Conservation (phyloP, 345 rosid species). For the Firmiana major region DNA sequence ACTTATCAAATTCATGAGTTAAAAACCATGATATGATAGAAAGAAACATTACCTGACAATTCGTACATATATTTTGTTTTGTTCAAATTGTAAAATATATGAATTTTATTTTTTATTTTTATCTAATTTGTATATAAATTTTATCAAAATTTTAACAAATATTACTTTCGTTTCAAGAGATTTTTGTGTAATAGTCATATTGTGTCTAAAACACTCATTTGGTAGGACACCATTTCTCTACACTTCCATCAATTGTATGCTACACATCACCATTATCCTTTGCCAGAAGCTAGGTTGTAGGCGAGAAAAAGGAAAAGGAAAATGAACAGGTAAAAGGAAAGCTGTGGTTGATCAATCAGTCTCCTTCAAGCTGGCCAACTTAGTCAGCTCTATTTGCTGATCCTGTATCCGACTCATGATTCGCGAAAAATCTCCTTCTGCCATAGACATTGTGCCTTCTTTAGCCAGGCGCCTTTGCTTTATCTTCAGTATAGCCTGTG, state of each 20-base stretch:
- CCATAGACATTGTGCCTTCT: conserved; percentile 42
- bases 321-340: too few relatives aligned
- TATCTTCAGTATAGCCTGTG: conserved; percentile 71
- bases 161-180: too few relatives aligned
- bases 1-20: too few relatives aligned
- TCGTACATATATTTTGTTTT: too few relatives aligned
- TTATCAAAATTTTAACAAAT: too few relatives aligned
- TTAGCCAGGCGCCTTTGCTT: conserved; percentile 40
- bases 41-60: too few relatives aligned
- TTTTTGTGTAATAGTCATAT: too few relatives aligned
- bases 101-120: too few relatives aligned
- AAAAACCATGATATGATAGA: too few relatives aligned
- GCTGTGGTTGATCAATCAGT: conserved; percentile 17
- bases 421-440: conserved; percentile 44
- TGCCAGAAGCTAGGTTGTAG: not conserved
- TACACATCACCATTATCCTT: not conserved
- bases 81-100: too few relatives aligned
- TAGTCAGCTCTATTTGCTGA: conserved; percentile 68
- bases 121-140: too few relatives aligned
- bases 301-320: not conserved
- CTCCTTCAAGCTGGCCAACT: conserved; percentile 43
- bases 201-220: not conserved
- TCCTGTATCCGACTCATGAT: conserved; percentile 65
- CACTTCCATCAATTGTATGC: not conserved
- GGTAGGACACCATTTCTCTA: not conserved